A percentile compares a stretch with the other conserved stretches of the same genome.
phyloP scores from a whole-genome alignment of 768 basidiomycete genomes.

The Mycena metata region DNA sequence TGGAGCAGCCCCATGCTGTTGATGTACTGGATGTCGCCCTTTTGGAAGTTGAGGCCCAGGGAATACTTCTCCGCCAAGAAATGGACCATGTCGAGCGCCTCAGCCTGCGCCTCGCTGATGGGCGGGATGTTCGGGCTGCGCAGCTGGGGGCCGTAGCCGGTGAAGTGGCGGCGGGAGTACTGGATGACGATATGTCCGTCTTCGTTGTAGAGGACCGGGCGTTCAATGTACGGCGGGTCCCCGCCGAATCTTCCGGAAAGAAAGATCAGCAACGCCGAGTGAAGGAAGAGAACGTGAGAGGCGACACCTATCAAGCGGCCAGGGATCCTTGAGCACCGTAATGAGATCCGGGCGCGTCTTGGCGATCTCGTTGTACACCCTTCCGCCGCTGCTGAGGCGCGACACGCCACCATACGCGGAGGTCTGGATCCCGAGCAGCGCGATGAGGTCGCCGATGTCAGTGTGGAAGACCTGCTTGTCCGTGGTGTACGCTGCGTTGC shows the following conservation, averaged over 20 bases:
- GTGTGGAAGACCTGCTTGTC: slow-evolving; percentile 67
- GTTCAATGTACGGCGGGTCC: slow-evolving; percentile 50
- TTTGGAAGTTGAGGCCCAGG: slow-evolving; percentile 60
- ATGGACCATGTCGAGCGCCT: slow-evolving; percentile 61
- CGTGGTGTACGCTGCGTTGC: slow-evolving; percentile 61
- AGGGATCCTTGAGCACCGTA: slow-evolving; percentile 55
- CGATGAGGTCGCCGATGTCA: slow-evolving; percentile 61
- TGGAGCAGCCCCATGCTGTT: slow-evolving; percentile 61
- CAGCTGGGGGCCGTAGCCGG: slow-evolving; percentile 53
- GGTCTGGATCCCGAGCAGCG: slow-evolving; percentile 56
- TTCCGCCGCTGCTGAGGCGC: slow-evolving; percentile 57
- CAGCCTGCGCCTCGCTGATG: slow-evolving; percentile 64
- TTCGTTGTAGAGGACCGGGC: slow-evolving; percentile 57
- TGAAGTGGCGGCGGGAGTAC: slow-evolving; percentile 61
- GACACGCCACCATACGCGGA: slow-evolving; percentile 61
- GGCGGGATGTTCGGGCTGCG: slow-evolving; percentile 58
- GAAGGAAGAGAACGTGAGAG: neutral
- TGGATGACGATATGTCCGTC: slow-evolving; percentile 59
- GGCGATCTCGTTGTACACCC: slow-evolving; percentile 63
- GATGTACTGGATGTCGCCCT: slow-evolving; percentile 65
- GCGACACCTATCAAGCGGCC: slow-evolving; percentile 58
- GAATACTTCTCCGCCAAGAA: slow-evolving; percentile 60
- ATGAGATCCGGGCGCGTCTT: slow-evolving; percentile 61
- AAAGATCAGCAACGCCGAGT: slow-evolving; percentile 20
- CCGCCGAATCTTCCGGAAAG: slow-evolving; percentile 52